Percentiles rank a stretch among this genome's conserved stretches.
Evolutionary conservation across 139 green algal genomes (phyloP).

Genomic region (Asterochloris sp.): DNA sequence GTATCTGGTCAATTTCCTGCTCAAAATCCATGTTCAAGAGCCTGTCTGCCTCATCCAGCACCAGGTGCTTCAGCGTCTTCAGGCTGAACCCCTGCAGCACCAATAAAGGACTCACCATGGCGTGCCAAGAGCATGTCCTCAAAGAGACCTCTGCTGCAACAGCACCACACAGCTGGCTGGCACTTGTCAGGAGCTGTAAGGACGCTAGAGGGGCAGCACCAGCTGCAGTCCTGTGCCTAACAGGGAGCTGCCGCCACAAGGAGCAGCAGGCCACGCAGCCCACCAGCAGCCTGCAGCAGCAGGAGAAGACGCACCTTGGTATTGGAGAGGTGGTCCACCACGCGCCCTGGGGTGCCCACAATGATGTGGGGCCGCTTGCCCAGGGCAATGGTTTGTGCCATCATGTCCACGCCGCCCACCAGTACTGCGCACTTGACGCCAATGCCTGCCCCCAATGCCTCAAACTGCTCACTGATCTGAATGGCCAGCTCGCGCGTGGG

Average conservation of each 20-base stretch:
- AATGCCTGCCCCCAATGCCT: slow-evolving; percentile 89
- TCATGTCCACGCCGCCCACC: slow-evolving; percentile 99
- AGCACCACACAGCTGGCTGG: background rate
- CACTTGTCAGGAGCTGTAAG: background rate
- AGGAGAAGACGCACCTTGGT: slow-evolving; percentile 74
- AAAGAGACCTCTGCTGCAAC: background rate
- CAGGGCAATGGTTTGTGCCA: slow-evolving; percentile 89
- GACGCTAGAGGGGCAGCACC: background rate
- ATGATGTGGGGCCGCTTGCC: slow-evolving; percentile 92
- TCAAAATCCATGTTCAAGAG: slow-evolving; percentile 99
- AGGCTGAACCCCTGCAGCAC: slow-evolving; percentile 81
- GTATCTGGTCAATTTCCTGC: slow-evolving; percentile 97
- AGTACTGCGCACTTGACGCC: slow-evolving; percentile 84
- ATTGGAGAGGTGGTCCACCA: slow-evolving; percentile 99
- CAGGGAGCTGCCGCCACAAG: background rate
- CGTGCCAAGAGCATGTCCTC: background rate
- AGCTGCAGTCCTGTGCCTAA: background rate
- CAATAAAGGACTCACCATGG: background rate
- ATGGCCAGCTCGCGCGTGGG: slow-evolving; percentile 97
- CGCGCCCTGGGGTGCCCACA: slow-evolving; percentile 90
- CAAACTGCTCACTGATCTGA: slow-evolving; percentile 98
- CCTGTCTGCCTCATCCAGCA: slow-evolving; percentile 98
- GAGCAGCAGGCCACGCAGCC: background rate
- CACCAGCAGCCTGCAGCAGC: background rate
- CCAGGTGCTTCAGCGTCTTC: slow-evolving; percentile 79